Evolutionary conservation across 768 basidiomycete species (phyloP), one percentile per base, ranked within the genome.

Genomic region (Gymnopilus dilepis): DNA sequence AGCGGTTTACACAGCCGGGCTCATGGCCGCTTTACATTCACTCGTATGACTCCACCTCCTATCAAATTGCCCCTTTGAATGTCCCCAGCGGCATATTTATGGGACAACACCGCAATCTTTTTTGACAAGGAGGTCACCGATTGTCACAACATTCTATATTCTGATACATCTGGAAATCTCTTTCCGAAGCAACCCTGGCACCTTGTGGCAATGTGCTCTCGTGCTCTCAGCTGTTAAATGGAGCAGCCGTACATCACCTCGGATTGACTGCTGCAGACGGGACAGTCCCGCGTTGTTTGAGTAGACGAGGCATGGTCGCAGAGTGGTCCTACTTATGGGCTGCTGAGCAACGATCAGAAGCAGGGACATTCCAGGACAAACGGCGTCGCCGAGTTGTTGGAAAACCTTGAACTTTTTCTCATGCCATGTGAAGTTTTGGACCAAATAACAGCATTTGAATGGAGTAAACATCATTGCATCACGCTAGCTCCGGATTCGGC

Each of bases 1-100:
- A 54, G 28, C 56, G 26, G 48, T 28, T 58, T 50, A 51, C 50
- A 58, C 24, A 38, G 30, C 28, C 41, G 56, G 19, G 41, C 61
- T 62, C 61, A 62, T 58, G 61, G 56, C 61, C 61, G 52, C 56
- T 50, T 53, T 62, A 62, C 56, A 51, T 58, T 62, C 61, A 54
- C 56, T 56, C 24, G 26, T 30, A 50, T 50, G 28, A 50, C 47
- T 50, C 47, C 47, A 50, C 43, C 56, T 42, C 56, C 56, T 62
- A 62, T 62, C 51, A 58, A 37, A 47, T 42, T 51, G 37, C 51
- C 56, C 30, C 33, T 54, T 53, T 53, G 34, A 53, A 48, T 7
- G 30, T 13, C 26, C 5, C 61, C 45, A 50, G 24, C 42, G 38
- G 52, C 43, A 53, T 58, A 58, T 58, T 54, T 53, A 57, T 53